These are phyloP conservation scores for Aspergillus fumigatiaffinis DNA, from an alignment of 2,329 filamentous ascomycete species.

Conservation along the genomic window DNA sequence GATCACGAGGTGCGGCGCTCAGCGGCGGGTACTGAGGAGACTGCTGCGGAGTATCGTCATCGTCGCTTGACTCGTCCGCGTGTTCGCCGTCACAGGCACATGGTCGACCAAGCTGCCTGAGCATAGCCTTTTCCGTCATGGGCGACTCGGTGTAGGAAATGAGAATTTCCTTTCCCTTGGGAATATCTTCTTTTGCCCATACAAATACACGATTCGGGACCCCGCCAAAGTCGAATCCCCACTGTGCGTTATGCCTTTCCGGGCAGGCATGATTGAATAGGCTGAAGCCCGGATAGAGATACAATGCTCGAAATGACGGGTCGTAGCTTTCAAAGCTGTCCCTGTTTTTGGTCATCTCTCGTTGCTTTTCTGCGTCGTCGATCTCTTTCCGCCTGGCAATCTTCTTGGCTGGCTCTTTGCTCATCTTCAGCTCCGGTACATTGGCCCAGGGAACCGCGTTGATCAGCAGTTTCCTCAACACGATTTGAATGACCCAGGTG, in stretches of 20 bases:
- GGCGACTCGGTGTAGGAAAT: conserved; percentile 17
- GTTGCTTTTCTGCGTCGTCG: conserved; percentile 1
- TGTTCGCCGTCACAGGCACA: conserved; percentile 11
- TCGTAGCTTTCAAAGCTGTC: conserved; percentile 8
- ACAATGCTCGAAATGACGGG: conserved; percentile 25
- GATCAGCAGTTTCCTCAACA: conserved; percentile 29
- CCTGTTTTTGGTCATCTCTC: background rate
- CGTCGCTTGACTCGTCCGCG: background rate
- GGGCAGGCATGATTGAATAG: conserved; percentile 30
- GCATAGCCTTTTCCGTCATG: conserved; percentile 1
- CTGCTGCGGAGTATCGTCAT: background rate
- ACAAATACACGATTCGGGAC: conserved; percentile 29
- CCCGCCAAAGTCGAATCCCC: conserved; percentile 22
- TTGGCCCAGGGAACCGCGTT: conserved; percentile 30
- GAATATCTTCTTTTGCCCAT: conserved; percentile 23
- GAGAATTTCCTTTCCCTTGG: conserved; percentile 23
- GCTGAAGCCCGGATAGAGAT: conserved; percentile 30
- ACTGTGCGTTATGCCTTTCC: conserved; percentile 22
- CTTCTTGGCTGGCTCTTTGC: conserved; percentile 7
- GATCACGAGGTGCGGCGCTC: background rate
- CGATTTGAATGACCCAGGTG: conserved; percentile 34
- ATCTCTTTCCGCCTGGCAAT: background rate
- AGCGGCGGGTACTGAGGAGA: background rate
- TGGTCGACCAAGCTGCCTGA: conserved; percentile 12
- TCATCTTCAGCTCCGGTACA: conserved; percentile 7